phyloP scores from a whole-genome alignment of 2,329 filamentous ascomycete genomes.

The Graphiopsis chlorocephala region DNA sequence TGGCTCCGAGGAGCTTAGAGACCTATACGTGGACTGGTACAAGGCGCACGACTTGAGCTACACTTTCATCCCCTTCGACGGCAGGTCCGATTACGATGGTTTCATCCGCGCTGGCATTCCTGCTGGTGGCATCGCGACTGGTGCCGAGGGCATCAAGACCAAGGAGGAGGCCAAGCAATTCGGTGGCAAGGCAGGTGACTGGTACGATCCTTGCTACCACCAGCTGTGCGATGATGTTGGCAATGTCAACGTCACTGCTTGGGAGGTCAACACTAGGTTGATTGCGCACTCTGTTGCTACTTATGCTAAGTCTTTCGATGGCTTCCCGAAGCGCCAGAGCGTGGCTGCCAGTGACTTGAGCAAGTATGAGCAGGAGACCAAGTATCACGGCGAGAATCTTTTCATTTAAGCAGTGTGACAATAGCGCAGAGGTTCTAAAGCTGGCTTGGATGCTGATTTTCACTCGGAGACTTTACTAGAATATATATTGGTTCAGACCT shows the following conservation, averaged over 20 bases:
- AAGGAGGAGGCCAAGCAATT: slow-evolving; percentile 34
- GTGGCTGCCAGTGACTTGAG: slow-evolving; percentile 1
- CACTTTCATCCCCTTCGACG: slow-evolving; percentile 35
- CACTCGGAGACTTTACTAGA: background rate
- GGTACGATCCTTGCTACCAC: slow-evolving; percentile 40
- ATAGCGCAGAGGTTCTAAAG: background rate
- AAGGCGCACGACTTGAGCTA: slow-evolving; percentile 28
- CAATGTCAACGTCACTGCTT: slow-evolving; percentile 36
- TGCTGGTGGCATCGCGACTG: slow-evolving; percentile 37
- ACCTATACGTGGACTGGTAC: slow-evolving; percentile 34
- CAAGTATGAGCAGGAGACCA: slow-evolving; percentile 19
- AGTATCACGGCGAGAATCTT: slow-evolving; percentile 23
- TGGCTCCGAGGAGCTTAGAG: slow-evolving; percentile 59
- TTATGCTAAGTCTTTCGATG: slow-evolving; percentile 35
- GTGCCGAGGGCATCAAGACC: slow-evolving; percentile 39
- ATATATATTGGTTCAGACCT: background rate
- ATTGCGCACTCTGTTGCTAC: slow-evolving; percentile 37
- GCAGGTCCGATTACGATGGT: slow-evolving; percentile 38
- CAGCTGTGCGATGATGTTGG: slow-evolving; percentile 34
- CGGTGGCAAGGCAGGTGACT: slow-evolving; percentile 35
- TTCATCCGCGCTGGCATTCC: slow-evolving; percentile 39
- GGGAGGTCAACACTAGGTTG: slow-evolving; percentile 38
- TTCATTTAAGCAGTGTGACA: slow-evolving; percentile 17
- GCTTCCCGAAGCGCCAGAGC: slow-evolving; percentile 29
- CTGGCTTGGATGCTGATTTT: background rate